Evolutionary conservation across 2,329 filamentous ascomycete species (phyloP).

Genomic region (Beauveria australis): DNA sequence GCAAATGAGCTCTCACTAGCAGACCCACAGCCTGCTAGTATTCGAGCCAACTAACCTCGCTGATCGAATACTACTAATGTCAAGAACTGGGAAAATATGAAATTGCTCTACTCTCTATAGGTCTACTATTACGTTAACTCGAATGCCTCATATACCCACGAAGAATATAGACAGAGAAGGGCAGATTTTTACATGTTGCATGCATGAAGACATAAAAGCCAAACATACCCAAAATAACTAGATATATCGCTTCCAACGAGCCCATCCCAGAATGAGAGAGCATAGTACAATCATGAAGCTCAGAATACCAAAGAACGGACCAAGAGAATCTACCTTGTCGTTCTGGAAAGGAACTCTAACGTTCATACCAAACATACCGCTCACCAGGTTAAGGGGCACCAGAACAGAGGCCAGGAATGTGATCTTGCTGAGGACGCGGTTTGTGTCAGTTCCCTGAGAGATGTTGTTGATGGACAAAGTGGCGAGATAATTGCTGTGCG

Average conservation of each 20-base stretch:
- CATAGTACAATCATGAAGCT: conserved; percentile 46
- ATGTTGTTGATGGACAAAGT: conserved; percentile 91
- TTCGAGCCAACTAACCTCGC: background rate
- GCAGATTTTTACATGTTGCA: background rate
- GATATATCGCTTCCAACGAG: conserved; percentile 39
- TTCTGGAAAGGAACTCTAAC: conserved; percentile 60
- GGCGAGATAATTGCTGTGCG: conserved; percentile 92
- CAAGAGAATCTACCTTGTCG: conserved; percentile 40
- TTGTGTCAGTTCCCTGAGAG: conserved; percentile 77
- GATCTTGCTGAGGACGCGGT: conserved; percentile 87
- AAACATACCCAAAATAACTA: conserved; percentile 19
- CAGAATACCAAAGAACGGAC: conserved; percentile 44
- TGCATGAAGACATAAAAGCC: background rate
- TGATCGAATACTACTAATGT: background rate
- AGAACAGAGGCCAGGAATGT: conserved; percentile 89
- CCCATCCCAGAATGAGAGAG: conserved; percentile 35
- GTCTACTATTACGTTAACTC: background rate
- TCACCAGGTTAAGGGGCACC: conserved; percentile 91
- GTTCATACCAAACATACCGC: conserved; percentile 84
- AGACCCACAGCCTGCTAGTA: background rate
- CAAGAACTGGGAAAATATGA: background rate
- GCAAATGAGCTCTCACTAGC: background rate
- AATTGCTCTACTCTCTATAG: background rate
- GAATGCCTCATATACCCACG: background rate
- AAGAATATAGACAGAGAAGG: background rate